Evolutionary conservation across 2,329 filamentous ascomycete genomes (phyloP).

Genomic region (Talaromyces sp.): DNA sequence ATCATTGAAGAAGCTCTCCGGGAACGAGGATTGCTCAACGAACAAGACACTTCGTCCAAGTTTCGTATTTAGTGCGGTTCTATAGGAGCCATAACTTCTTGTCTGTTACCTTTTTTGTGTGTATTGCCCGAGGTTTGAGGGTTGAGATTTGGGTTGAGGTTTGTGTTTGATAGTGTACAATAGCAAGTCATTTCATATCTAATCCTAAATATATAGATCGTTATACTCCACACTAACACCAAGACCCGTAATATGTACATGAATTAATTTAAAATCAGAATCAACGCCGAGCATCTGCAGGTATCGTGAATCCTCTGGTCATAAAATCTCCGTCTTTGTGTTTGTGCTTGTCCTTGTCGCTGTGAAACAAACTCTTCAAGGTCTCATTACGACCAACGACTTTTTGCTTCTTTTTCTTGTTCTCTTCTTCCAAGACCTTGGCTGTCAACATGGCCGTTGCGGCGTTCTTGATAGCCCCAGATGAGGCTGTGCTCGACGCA

Average conservation of each 20-base stretch:
- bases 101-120: neutral
- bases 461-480: constrained; percentile 74
- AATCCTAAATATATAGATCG: constrained; percentile 8
- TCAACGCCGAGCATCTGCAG: constrained; percentile 38
- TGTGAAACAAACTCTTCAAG: constrained; percentile 49
- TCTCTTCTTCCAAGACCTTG: constrained; percentile 82
- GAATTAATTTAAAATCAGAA: neutral
- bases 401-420: constrained; percentile 72
- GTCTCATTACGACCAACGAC: constrained; percentile 54
- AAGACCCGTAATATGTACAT: neutral
- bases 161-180: constrained; percentile 20
- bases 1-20: constrained; percentile 67
- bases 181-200: constrained; percentile 14
- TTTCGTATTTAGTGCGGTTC: constrained; percentile 34
- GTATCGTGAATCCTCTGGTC: constrained; percentile 54
- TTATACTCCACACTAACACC: constrained; percentile 6
- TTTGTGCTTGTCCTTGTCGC: constrained; percentile 36
- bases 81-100: neutral
- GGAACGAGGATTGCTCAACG: constrained; percentile 50
- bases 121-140: neutral
- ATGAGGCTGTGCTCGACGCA: constrained; percentile 30
- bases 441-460: constrained; percentile 81
- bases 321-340: constrained; percentile 52
- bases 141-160: neutral
- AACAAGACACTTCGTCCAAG: constrained; percentile 20